These are phyloP conservation scores for Coniochaeta ligniaria DNA, from an alignment of 2,329 filamentous ascomycete genomes.

Conservation along the genomic window DNA sequence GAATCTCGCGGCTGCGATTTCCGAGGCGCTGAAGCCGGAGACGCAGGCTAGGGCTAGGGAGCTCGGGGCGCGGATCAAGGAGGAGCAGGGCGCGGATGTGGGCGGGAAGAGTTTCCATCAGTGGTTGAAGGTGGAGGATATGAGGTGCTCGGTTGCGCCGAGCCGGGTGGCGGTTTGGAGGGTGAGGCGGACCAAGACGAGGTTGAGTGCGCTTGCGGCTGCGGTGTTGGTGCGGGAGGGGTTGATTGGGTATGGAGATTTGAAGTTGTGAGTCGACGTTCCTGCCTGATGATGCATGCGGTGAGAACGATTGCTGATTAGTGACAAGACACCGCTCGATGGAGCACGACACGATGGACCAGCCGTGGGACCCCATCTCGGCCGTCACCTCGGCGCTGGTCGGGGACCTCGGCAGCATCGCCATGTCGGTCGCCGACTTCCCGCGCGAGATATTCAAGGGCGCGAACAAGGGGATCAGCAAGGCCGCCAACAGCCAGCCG, in stretches of 20 bases:
- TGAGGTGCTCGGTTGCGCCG: constrained; percentile 65
- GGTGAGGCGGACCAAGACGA: constrained; percentile 58
- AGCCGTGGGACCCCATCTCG: constrained; percentile 72
- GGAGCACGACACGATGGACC: constrained; percentile 72
- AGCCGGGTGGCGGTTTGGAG: constrained; percentile 68
- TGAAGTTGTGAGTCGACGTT: constrained; percentile 59
- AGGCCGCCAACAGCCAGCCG: not conserved
- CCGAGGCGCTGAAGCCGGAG: constrained; percentile 50
- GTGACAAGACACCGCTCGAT: constrained; percentile 34
- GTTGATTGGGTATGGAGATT: constrained; percentile 58
- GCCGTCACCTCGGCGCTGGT: constrained; percentile 71
- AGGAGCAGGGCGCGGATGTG: constrained; percentile 50
- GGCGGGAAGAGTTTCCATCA: constrained; percentile 65
- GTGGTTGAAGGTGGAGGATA: constrained; percentile 57
- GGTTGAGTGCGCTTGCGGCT: constrained; percentile 66
- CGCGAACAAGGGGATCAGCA: constrained; percentile 10
- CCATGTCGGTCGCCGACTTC: constrained; percentile 75
- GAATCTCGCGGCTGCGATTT: constrained; percentile 58
- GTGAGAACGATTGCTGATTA: constrained; percentile 5
- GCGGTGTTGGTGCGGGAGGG: constrained; percentile 59
- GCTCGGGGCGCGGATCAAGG: constrained; percentile 57
- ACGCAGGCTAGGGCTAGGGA: constrained; percentile 48
- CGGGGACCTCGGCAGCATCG: constrained; percentile 74
- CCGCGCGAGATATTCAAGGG: constrained; percentile 48
- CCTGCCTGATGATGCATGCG: not conserved